Conservation (phyloP, 1,284 basidiomycete genomes). For the Lignosus rhinocerotis region DNA sequence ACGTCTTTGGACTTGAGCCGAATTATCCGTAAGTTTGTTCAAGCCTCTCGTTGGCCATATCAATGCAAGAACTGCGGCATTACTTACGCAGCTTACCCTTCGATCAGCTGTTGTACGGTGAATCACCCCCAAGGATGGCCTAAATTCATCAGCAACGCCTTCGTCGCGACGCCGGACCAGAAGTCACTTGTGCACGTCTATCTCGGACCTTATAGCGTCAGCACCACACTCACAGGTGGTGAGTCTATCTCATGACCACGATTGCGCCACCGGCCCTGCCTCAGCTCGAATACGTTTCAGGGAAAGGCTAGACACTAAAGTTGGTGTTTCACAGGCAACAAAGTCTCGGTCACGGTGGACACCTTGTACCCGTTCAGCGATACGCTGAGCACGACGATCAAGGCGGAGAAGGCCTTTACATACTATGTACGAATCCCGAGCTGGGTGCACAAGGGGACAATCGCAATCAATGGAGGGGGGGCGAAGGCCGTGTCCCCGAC, state of each 20-base stretch:
- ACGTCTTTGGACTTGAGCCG: constrained; percentile 49
- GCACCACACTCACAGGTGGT: constrained; percentile 47
- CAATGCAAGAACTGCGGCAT: too few relatives aligned
- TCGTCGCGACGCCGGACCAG: constrained; percentile 50
- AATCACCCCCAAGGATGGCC: constrained; percentile 65
- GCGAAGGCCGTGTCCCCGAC: constrained; percentile 39
- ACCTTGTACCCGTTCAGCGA: constrained; percentile 62
- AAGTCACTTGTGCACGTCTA: constrained; percentile 54
- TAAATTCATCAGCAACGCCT: constrained; percentile 60
- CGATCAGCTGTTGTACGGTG: constrained; percentile 55
- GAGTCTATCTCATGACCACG: constrained; percentile 9
- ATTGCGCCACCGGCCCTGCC: background rate
- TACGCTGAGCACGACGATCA: constrained; percentile 49
- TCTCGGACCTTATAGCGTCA: constrained; percentile 53
- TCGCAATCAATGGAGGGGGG: constrained; percentile 45
- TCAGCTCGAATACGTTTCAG: background rate
- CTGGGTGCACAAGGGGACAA: constrained; percentile 53
- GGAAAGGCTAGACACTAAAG: background rate
- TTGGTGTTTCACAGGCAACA: constrained; percentile 37
- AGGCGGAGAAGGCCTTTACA: constrained; percentile 48
- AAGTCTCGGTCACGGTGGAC: constrained; percentile 48
- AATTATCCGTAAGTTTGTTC: constrained; percentile 34
- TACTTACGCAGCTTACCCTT: background rate
- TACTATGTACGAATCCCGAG: constrained; percentile 57
- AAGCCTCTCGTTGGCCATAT: too few relatives aligned